Evolutionary conservation across 257 asterid species (phyloP), one percentile per base, ranked within the genome.

Genomic region (Ligustrum vulgare): DNA sequence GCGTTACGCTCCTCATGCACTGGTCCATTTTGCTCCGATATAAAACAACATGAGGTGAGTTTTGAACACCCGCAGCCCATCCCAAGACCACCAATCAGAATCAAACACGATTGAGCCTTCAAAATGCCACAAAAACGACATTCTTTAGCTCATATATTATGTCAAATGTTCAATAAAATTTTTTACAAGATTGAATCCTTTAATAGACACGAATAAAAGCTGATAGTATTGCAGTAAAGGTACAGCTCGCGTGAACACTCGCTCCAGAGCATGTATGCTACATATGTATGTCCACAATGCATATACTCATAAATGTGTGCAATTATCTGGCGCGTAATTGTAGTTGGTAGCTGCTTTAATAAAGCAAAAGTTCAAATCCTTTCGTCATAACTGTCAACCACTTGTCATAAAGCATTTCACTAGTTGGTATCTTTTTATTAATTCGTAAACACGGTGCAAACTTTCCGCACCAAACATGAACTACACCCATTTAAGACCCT

Each of bases 51-150:
- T 3, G 79, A 82, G 62, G 82, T 28, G 68, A 84, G 74, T 73
- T 82, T 88, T 49, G 92, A 86, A 71, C 81, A 79, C 77, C 33
- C 82, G 77, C 87, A 84, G 58, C 92, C 90, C 92, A 88, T 88
- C 77, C 81, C 83, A 75, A 72, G 43, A 73, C 67, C 54, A 70
- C 63, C 72, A 63, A 33, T 67, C 37, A 67, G 69, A 79, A 35
- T 54, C 76, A 22, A 79, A 71, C 39, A 62, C 72, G 16, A 65
- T 36, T 47, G 41, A 74, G 69, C 77, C 31, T 76, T 73, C 78
- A 49, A 71, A 70, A 62, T 49, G 79, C 75, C 71, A 60, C 15
- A 36, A 76, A 75, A 75, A 31, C 69, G 36, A 65, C 75, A 39
- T 65, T 63, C 67, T 39, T 54, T 28, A 58, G 64, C 80, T 79